Base-by-base conservation (phyloP, 2,329 filamentous ascomycete genomes). In the Xylaria sp. region DNA sequence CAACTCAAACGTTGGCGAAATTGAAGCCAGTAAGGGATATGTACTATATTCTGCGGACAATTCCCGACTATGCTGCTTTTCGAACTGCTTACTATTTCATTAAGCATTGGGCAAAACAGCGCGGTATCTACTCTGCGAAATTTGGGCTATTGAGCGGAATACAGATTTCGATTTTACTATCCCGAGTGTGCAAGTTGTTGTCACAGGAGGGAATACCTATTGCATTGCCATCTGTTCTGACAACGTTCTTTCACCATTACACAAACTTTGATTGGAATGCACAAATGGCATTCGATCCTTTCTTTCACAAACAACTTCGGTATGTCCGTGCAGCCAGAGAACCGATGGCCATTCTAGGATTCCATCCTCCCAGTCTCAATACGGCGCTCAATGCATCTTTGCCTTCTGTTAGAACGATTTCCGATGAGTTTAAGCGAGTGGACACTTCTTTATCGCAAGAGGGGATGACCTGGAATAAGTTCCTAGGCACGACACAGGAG, bases 101-200 rank as follows among this genome's bases (percentile, higher is more conserved):
- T 74, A 89, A 87, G 73, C 80, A 84, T 1, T 92, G 90, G 90
- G 88, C 90, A 1, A 83, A 83, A 63, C 79, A 83, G 11, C 84
- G 87, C 6, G 90, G 90, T 0, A 81, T 92, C 17, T 92, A 92
- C 76, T 85, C 88, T 0, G 84, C 88, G 1, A 87, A 84, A 57
- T 91, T 91, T 72, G 90, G 90, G 0, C 90, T 88, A 68, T 81
- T 92, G 0, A 86, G 88, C 6, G 89, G 89, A 3, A 87, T 91
- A 23, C 89, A 92, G 71, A 86, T 92, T 61, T 85, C 87, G 0
- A 78, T 91, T 26, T 81, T 92, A 74, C 80, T 92, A 9, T 83
- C 87, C 0, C 84, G 86, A 17, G 79, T 92, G 0, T 86, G 85
- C 77, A 92, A 92, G 76, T 76, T 85, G 26, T 75, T 88, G 4